Evolutionary conservation across 805 yeast genomes (phyloP).

Genomic region (Blastobotrys muscicola): DNA sequence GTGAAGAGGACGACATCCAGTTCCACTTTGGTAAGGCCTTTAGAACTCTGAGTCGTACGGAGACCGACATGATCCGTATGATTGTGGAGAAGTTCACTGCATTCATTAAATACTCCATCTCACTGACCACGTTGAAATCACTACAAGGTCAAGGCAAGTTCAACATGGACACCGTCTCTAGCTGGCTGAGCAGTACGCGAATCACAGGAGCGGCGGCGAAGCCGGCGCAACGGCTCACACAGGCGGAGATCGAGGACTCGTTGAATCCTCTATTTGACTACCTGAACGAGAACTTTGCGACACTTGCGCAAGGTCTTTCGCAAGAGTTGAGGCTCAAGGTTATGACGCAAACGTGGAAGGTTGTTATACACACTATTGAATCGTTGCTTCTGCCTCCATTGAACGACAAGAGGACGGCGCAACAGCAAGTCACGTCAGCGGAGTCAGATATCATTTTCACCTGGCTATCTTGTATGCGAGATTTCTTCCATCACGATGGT

Average conservation of each 20-base stretch:
- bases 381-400: constrained; percentile 64
- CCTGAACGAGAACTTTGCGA: constrained; percentile 55
- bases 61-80: constrained; percentile 55
- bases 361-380: constrained; percentile 60
- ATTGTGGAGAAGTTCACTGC: constrained; percentile 67
- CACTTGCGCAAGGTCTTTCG: constrained; percentile 51
- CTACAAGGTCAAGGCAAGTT: constrained; percentile 27
- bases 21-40: constrained; percentile 73
- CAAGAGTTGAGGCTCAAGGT: constrained; percentile 48
- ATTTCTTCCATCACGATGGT: constrained; percentile 72
- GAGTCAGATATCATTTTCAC: constrained; percentile 62
- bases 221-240: constrained; percentile 12
- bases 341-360: constrained; percentile 75
- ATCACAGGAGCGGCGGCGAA: constrained; percentile 5
- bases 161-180: constrained; percentile 22
- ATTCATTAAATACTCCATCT: constrained; percentile 48
- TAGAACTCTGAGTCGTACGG: constrained; percentile 51
- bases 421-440: constrained; percentile 39
- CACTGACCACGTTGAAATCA: constrained; percentile 46
- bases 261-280: constrained; percentile 67
- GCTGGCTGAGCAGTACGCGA: constrained; percentile 26
- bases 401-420: constrained; percentile 28
- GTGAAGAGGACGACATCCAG: constrained; percentile 69
- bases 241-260: constrained; percentile 45
- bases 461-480: constrained; percentile 63